Evolutionary conservation across 139 green algal species (phyloP), one percentile per base, ranked within the genome.

Genomic region (Yamagishiella unicocca): DNA sequence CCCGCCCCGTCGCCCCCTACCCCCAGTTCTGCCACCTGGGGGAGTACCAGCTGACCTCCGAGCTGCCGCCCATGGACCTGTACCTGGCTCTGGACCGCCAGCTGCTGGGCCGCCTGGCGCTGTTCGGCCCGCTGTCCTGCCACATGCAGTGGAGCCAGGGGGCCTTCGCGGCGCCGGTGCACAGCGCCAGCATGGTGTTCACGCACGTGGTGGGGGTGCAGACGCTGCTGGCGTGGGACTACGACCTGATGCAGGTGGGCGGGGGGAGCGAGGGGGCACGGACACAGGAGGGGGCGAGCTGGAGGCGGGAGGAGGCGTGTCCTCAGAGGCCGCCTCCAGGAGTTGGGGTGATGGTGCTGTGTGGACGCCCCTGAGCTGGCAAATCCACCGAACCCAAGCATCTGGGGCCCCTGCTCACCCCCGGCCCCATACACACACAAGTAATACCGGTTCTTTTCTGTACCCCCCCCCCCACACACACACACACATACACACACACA

Each of bases 11-110:
- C 50, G 27, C 27, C 72, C 42, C 5, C 42, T n/a, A 1, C 77
- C 64, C 24, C 46, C 86, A 90, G 86, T 90, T 90, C 58, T 90
- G 79, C 80, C 87, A 90, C 35, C 84, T 83, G 29, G 87, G 87
- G 24, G 87, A 90, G 87, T 90, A 90, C 55, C 70, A 84, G 79
- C 66, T 90, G 35, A 80, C 42, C 10, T 33, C 58, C 7, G 61
- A 81, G 24, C 87, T 91, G 35, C 73, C 62, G 10, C 42, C 82
- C 61, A 83, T 90, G 87, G 87, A 90, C 79, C 53, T 90, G 27
- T 90, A 90, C 70, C 87, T 90, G 33, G 79, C 87, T 0, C 42
- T 91, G 72, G 81, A 91, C 81, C 84, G 82, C 22, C 14, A 17
- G 35, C 62, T 85, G 45, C 62, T 88, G 29, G 67, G 71, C 29